phyloP scores from a whole-genome alignment of 1,284 basidiomycete genomes.

The Trichosporon coremiiforme region DNA sequence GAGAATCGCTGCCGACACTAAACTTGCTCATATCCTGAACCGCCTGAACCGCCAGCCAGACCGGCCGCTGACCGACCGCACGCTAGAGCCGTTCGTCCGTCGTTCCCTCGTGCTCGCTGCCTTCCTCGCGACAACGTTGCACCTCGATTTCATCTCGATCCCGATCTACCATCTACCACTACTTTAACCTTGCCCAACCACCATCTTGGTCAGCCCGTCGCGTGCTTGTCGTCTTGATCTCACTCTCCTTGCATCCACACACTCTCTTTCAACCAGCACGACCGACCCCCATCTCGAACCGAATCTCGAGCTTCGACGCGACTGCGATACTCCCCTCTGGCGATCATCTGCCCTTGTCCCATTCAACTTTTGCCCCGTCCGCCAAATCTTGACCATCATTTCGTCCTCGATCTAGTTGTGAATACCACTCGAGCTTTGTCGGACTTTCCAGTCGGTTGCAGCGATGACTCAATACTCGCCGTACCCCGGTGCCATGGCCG shows the following conservation, averaged over 20 bases:
- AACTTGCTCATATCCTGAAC: slow-evolving; percentile 1
- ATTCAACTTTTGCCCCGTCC: not conserved
- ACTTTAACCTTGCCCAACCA: not conserved
- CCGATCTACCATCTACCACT: not conserved
- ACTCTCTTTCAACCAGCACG: not conserved
- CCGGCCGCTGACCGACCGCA: not conserved
- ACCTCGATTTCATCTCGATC: not conserved
- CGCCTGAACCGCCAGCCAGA: not conserved
- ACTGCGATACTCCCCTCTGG: not conserved
- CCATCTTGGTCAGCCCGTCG: not conserved
- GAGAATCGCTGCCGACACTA: slow-evolving; percentile 12
- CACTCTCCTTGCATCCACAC: not conserved
- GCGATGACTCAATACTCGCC: slow-evolving; percentile 27
- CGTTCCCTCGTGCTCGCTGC: not conserved
- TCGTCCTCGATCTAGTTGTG: not conserved
- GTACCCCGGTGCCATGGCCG: slow-evolving; percentile 28
- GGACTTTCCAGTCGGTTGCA: not conserved
- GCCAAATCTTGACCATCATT: not conserved
- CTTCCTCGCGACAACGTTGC: not conserved
- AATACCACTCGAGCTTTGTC: not conserved
- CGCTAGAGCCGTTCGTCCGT: not conserved
- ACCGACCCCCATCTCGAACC: not conserved
- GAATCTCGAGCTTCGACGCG: slow-evolving; percentile 2
- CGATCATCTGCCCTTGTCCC: not conserved
- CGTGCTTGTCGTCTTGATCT: not conserved